These are phyloP conservation scores for Lotus japonicus DNA, from an alignment of 306 rosid species.

Conservation along the genomic window DNA sequence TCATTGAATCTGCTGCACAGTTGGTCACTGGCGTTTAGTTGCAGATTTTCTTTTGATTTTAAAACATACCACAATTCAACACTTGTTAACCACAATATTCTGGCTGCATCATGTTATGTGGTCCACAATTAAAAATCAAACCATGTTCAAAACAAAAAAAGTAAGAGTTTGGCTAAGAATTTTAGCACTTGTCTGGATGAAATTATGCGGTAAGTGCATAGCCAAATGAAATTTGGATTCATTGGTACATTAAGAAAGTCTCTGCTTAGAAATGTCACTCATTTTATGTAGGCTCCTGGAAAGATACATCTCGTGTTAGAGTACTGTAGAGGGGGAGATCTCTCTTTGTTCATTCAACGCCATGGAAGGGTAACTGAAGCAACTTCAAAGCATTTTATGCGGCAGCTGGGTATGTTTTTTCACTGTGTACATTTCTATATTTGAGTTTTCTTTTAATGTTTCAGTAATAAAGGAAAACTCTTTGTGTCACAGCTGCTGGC, in stretches of 20 bases:
- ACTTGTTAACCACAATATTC: no score
- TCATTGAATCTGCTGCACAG: no score
- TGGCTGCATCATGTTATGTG: no score
- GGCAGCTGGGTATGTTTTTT: slow-evolving; percentile 72
- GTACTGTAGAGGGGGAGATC: slow-evolving; percentile 97
- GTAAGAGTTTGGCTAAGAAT: background rate
- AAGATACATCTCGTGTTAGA: slow-evolving; percentile 94
- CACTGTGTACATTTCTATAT: background rate
- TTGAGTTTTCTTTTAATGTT: background rate
- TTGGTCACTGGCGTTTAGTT: no score
- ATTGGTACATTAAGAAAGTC: slow-evolving; percentile 4
- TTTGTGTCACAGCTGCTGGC: slow-evolving; percentile 78
- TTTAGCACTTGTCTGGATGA: background rate
- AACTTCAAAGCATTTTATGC: slow-evolving; percentile 88
- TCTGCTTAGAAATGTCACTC: slow-evolving; percentile 2
- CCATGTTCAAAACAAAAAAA: background rate
- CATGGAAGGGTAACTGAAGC: slow-evolving; percentile 83
- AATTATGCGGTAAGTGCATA: background rate
- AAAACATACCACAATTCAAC: no score
- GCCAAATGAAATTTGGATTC: slow-evolving; percentile 14
- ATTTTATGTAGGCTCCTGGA: slow-evolving; percentile 72
- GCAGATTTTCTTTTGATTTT: no score
- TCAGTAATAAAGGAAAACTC: slow-evolving; percentile 18
- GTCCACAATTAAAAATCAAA: no score
- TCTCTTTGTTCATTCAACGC: slow-evolving; percentile 74